Evolutionary conservation across 78 protist genomes (phyloP).

Genomic region (Anaeramoeba flamelloides): DNA sequence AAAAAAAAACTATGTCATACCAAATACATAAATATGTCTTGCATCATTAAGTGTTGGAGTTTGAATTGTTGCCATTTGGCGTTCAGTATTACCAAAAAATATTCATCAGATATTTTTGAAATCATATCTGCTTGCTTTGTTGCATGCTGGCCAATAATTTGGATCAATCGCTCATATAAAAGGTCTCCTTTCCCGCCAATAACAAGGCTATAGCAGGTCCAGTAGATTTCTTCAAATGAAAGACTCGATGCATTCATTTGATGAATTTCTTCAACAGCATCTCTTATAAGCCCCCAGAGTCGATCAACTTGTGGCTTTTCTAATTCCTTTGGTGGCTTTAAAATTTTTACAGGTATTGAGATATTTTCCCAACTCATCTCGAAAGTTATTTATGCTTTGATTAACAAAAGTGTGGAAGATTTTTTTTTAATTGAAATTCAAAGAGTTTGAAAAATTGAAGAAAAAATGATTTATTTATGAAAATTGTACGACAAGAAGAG

Average conservation of each 20-base stretch:
- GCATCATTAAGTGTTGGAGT: constrained; percentile 56
- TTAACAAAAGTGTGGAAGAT: too few species aligned
- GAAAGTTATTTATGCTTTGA: too few species aligned
- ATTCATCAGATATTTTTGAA: constrained; percentile 24
- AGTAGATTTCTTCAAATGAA: constrained; percentile 63
- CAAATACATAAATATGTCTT: constrained; percentile 79
- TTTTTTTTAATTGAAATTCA: too few species aligned
- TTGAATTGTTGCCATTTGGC: constrained; percentile 50
- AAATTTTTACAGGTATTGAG: too few species aligned
- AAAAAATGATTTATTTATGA: too few species aligned
- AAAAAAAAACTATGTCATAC: constrained; percentile 1
- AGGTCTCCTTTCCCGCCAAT: constrained; percentile 28
- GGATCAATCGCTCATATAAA: constrained; percentile 45
- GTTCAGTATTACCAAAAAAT: constrained; percentile 27
- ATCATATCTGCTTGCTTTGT: constrained; percentile 21
- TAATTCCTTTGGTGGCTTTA: neutral
- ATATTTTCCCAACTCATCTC: too few species aligned
- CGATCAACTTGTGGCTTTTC: neutral
- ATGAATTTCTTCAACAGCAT: constrained; percentile 51
- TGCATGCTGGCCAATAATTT: constrained; percentile 40
- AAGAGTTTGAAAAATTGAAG: too few species aligned
- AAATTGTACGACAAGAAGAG: too few species aligned
- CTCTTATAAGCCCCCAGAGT: constrained; percentile 39
- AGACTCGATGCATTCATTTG: constrained; percentile 54
- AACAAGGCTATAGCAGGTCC: neutral